Evolutionary conservation across 768 basidiomycete species (phyloP).

Genomic region (Ramaria rubella): DNA sequence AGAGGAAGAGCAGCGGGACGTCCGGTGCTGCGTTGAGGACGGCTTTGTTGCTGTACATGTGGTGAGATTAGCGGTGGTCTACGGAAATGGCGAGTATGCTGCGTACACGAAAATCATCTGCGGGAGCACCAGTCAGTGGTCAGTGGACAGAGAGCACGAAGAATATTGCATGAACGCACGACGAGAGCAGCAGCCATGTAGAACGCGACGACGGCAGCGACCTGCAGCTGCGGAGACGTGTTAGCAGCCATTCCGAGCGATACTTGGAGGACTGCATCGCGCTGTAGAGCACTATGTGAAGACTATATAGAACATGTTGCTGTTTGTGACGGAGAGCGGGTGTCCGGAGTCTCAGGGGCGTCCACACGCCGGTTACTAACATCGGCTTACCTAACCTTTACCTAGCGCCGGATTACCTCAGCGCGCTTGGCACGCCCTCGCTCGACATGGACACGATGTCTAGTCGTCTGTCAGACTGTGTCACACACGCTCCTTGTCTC

Average conservation of each 20-base stretch:
- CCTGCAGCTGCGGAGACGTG: constrained; percentile 36
- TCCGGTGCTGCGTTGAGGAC: constrained; percentile 62
- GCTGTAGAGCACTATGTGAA: neutral
- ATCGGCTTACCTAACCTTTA: no score
- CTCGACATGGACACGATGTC: no score
- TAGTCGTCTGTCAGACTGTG: no score
- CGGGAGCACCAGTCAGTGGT: neutral
- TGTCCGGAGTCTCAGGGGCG: neutral
- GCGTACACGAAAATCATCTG: constrained; percentile 48
- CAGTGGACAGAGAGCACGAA: constrained; percentile 3
- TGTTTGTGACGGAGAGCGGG: neutral
- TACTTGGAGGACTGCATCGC: neutral
- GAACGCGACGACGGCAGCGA: constrained; percentile 67
- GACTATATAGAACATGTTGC: no score
- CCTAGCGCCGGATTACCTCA: no score
- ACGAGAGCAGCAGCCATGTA: constrained; percentile 74
- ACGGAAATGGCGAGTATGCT: constrained; percentile 6
- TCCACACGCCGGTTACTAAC: no score
- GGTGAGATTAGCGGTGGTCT: constrained; percentile 8
- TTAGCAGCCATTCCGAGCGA: constrained; percentile 27
- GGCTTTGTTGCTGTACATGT: constrained; percentile 56
- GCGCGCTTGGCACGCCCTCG: no score
- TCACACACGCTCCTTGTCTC: no score
- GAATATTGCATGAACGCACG: constrained; percentile 35
- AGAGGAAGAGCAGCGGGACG: constrained; percentile 60